Percentiles rank a stretch among this genome's conserved stretches.
phyloP scores from a whole-genome alignment of 2,329 filamentous ascomycete genomes.

The Alternaria consortialis region DNA sequence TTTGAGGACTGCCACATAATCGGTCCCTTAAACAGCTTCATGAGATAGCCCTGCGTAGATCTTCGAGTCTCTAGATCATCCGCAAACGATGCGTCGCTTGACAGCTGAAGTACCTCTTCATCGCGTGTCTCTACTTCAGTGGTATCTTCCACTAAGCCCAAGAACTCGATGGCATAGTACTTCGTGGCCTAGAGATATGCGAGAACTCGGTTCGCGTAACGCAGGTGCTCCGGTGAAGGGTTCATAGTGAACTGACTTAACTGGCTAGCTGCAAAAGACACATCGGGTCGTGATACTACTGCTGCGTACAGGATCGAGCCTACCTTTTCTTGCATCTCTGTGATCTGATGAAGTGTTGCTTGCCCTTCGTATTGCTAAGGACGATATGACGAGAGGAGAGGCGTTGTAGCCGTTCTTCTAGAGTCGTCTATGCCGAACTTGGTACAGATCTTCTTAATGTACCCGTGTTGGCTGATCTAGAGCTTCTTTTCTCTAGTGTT shows the following conservation, averaged over 20 bases:
- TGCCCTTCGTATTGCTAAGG: background rate
- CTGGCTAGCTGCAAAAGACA: constrained; percentile 11
- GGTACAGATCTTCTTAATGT: constrained; percentile 12
- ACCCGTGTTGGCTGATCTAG: constrained; percentile 11
- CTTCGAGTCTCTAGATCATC: constrained; percentile 16
- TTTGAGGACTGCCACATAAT: constrained; percentile 10
- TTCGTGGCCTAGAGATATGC: constrained; percentile 10
- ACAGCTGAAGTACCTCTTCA: background rate
- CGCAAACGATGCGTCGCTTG: constrained; percentile 25
- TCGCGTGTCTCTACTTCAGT: constrained; percentile 10
- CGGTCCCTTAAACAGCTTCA: constrained; percentile 23
- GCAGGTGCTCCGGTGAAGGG: constrained; percentile 12
- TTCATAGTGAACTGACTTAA: constrained; percentile 10
- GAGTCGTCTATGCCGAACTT: constrained; percentile 11
- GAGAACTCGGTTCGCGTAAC: constrained; percentile 8
- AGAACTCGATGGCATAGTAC: constrained; percentile 13
- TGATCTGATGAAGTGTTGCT: constrained; percentile 2
- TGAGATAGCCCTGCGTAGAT: constrained; percentile 28
- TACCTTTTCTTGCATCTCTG: constrained; percentile 15
- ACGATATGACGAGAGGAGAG: constrained; percentile 6
- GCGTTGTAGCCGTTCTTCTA: constrained; percentile 4
- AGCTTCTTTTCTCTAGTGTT: constrained; percentile 12
- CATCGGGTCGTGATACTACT: constrained; percentile 10
- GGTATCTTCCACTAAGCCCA: background rate
- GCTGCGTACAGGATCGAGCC: constrained; percentile 12